Percentiles rank a stretch among this genome's conserved stretches.
These are phyloP conservation scores for Gonapodya prolifera DNA, from an alignment of 192 early-diverging fungal species.

Conservation along the genomic window DNA sequence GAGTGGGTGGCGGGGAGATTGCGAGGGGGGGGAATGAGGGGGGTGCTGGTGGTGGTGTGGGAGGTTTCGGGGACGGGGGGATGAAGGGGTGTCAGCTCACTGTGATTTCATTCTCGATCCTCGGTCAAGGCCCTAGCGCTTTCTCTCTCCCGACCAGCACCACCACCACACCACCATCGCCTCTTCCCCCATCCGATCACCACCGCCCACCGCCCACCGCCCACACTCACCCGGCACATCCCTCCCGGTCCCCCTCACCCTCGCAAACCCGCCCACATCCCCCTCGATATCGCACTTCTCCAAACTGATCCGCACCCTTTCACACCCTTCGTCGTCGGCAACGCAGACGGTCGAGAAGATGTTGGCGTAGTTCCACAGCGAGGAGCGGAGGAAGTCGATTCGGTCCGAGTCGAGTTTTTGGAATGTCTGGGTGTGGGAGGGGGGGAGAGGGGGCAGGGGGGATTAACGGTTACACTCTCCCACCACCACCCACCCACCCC, in stretches of 20 bases:
- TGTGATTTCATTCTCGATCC: too few relatives aligned
- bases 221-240: constrained; percentile 23
- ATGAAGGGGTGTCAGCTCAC: too few relatives aligned
- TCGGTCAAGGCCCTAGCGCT: too few relatives aligned
- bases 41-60: too few relatives aligned
- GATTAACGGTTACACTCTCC: background rate
- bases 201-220: background rate
- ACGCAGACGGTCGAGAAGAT: constrained; percentile 36
- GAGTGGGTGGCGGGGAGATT: too few relatives aligned
- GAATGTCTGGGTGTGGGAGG: constrained; percentile 20
- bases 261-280: constrained; percentile 29
- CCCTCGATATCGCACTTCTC: constrained; percentile 29
- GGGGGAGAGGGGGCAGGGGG: background rate
- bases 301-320: constrained; percentile 30
- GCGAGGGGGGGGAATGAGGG: too few relatives aligned
- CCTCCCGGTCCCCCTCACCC: constrained; percentile 21
- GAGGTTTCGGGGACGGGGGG: too few relatives aligned
- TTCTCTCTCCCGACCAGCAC: too few relatives aligned
- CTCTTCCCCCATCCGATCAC: too few relatives aligned
- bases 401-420: constrained; percentile 39
- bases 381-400: constrained; percentile 28
- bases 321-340: constrained; percentile 40
- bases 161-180: too few relatives aligned
- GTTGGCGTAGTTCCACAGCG: constrained; percentile 40
- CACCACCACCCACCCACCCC: constrained; percentile 2